Evolutionary conservation across 169 alveolate species (phyloP).

Genomic region (Blepharisma undulans): DNA sequence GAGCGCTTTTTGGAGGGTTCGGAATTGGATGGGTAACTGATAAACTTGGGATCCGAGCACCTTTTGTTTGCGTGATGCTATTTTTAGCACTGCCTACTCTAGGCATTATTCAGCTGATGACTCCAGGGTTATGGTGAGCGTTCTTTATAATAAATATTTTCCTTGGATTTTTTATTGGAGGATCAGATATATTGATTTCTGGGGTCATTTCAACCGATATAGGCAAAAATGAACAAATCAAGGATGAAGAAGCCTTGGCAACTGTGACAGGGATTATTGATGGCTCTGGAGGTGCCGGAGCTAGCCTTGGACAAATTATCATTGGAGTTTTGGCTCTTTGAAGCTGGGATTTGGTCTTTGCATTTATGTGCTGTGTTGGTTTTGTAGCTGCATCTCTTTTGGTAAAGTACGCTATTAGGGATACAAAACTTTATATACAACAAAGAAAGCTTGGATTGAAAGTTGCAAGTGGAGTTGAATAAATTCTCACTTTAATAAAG

Average conservation of each 20-base stretch:
- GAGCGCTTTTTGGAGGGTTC: conserved; percentile 42
- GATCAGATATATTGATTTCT: conserved; percentile 40
- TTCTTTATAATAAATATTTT: conserved; percentile 9
- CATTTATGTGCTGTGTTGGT: neutral
- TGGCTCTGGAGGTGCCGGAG: conserved; percentile 42
- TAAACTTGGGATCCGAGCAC: conserved; percentile 16
- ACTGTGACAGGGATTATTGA: conserved; percentile 36
- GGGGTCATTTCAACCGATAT: conserved; percentile 43
- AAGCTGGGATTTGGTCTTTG: conserved; percentile 20
- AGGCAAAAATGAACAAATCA: neutral
- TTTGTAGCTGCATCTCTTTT: neutral
- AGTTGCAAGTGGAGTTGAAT: neutral
- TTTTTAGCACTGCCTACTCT: conserved; percentile 31
- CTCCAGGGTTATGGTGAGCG: neutral
- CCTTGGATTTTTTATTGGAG: conserved; percentile 44
- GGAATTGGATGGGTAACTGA: conserved; percentile 44
- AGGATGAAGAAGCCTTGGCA: conserved; percentile 19
- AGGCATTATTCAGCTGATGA: neutral
- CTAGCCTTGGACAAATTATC: conserved; percentile 30
- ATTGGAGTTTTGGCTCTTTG: neutral
- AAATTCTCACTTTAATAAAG: neutral
- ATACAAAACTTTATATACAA: neutral
- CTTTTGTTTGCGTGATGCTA: conserved; percentile 33
- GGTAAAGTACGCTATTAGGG: neutral
- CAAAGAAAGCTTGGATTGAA: neutral